Evolutionary conservation across 306 rosid species (phyloP).

Genomic region (Vicia sativa): DNA sequence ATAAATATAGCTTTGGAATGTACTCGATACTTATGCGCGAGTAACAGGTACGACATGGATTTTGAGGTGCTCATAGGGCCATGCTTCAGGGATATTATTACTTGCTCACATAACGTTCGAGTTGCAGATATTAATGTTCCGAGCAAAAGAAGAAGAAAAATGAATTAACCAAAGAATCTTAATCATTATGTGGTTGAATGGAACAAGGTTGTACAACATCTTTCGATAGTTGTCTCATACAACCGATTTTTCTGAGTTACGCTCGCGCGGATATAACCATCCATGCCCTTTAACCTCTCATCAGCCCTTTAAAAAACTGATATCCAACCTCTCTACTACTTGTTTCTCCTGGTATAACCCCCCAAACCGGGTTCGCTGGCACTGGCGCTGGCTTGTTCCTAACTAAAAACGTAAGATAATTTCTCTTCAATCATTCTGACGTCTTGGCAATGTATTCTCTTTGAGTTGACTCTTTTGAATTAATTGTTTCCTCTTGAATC

Average conservation of each 20-base stretch:
- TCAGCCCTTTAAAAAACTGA: conserved; percentile 13
- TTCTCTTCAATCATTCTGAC: conserved; percentile 28
- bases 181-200: conserved; percentile 5
- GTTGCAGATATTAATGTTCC: conserved; percentile 1
- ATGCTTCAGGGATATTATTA: background rate
- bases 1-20: too few species aligned
- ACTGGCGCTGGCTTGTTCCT: background rate
- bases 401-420: conserved; percentile 8
- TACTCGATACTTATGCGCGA: too few species aligned
- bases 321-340: conserved; percentile 6
- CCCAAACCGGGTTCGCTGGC: background rate
- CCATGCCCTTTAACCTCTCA: background rate
- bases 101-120: conserved; percentile 7
- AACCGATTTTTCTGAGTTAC: background rate
- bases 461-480: conserved; percentile 6
- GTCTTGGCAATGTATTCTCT: conserved; percentile 13
- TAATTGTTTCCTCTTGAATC: conserved; percentile 31
- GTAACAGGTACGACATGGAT: too few species aligned
- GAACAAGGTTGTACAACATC: background rate
- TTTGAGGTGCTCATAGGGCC: too few species aligned
- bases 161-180: background rate
- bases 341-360: conserved; percentile 6
- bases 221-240: background rate
- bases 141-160: conserved; percentile 1
- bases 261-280: background rate